Base-by-base conservation (phyloP, 805 yeast genomes). In the Starmerella roubikii region DNA sequence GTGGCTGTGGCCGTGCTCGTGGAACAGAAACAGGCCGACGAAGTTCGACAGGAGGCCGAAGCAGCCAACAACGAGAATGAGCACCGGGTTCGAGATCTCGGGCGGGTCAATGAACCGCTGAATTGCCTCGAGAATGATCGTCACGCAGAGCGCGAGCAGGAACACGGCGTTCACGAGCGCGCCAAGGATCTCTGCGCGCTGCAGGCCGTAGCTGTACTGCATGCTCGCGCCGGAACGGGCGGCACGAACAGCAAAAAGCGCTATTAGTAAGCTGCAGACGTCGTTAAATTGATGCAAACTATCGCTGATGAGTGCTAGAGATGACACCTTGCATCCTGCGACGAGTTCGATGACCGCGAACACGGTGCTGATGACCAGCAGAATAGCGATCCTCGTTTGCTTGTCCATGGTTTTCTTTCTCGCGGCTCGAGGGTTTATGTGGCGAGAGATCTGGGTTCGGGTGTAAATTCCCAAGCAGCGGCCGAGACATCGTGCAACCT, bases 211-310 rank as follows among this genome's bases (percentile, higher is more conserved):
- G 2, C 97, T 91, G 62, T 82, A 88, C 41, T 76, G 77, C 3
- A 91, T 78, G 56, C 84, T 91, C 1, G 94, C 91, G 22, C 76
- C 74, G 29, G 73, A 74, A 51, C 79, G 79, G 38, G 95, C 85
- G 11, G 85, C 94, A 45, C 72, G 72, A 17, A 91, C 97, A 0
- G 98, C 98, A 96, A 96, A 88, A 24, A 86, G 64, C 0, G 98
- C 98, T 36, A 88, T 85, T 16, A 86, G 47, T 26, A 88, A 66
- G 1, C 96, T 84, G 42, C 88, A 75, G 39, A 88, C 82, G 61
- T 88, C 98, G 62, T 91, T 88, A 48, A 88, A 67, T 97, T 91
- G 91, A 59, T 88, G 98, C 70, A 88, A 91, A 1, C 97, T 79
- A 57, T 88, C 98, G 1, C 97, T 98, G 39, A 88, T 77, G 38